Conservation (phyloP, 169 alveolate genomes). For the Babesia gibsoni region DNA sequence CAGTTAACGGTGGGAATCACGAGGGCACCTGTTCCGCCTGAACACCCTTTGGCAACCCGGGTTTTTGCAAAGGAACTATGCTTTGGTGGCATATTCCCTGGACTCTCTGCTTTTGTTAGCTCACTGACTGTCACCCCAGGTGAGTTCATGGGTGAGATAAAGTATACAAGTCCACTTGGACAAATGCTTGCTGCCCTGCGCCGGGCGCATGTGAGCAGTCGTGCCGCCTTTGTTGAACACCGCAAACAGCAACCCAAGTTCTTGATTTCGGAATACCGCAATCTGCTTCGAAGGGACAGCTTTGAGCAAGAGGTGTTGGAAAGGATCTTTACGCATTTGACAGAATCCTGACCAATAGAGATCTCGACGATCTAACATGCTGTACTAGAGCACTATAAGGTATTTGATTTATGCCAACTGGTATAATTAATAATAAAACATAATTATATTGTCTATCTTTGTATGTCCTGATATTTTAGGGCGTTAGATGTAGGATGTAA, state of each 20-base stretch:
- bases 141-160: slow-evolving; percentile 37
- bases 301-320: neutral
- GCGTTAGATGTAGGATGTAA: too few relatives aligned
- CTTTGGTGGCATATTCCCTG: slow-evolving; percentile 35
- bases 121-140: neutral
- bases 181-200: slow-evolving; percentile 9
- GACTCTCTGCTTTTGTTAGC: neutral
- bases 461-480: too few relatives aligned
- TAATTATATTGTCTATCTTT: too few relatives aligned
- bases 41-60: slow-evolving; percentile 51
- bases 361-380: too few relatives aligned
- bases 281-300: neutral
- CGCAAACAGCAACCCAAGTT: neutral
- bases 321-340: neutral
- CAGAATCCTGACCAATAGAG: too few relatives aligned
- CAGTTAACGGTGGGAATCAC: slow-evolving; percentile 23
- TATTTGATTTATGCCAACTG: too few relatives aligned
- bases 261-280: slow-evolving; percentile 12
- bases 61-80: slow-evolving; percentile 57
- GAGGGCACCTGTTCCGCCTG: slow-evolving; percentile 1
- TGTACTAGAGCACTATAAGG: too few relatives aligned
- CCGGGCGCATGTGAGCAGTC: neutral
- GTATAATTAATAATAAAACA: too few relatives aligned
- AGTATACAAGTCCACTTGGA: slow-evolving; percentile 2
- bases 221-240: slow-evolving; percentile 2